Conservation (phyloP, 1,139 yeast genomes). For the Wickerhamomyces sp. region DNA sequence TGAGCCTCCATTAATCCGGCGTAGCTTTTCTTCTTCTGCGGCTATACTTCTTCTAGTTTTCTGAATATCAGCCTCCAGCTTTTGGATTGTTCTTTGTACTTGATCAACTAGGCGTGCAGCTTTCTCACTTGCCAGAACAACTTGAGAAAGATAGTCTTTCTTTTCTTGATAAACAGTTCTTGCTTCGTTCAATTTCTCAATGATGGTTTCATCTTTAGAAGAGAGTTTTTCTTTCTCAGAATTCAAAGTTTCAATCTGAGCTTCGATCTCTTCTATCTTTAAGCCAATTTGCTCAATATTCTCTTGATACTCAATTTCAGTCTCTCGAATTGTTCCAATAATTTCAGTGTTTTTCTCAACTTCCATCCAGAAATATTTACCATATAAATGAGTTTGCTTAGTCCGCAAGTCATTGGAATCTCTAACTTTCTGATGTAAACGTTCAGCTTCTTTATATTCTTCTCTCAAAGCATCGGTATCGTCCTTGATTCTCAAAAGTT, state of each 20-base stretch:
- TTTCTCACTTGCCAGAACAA: background rate
- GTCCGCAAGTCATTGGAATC: conserved; percentile 36
- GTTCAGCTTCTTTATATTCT: conserved; percentile 35
- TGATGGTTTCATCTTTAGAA: conserved; percentile 9
- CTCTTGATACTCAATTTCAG: conserved; percentile 23
- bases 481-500: conserved; percentile 35
- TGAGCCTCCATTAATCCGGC: conserved; percentile 39
- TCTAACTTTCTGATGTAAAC: conserved; percentile 29
- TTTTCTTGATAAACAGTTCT: too few species aligned
- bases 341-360: conserved; percentile 16
- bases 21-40: conserved; percentile 35
- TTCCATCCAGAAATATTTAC: conserved; percentile 66
- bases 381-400: conserved; percentile 44
- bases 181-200: too few species aligned
- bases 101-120: conserved; percentile 3
- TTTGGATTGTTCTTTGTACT: conserved; percentile 13
- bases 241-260: conserved; percentile 23
- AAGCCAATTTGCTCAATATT: conserved; percentile 25
- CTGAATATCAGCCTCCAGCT: conserved; percentile 26
- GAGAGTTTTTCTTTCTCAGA: conserved; percentile 21
- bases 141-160: too few species aligned
- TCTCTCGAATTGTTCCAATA: conserved; percentile 24
- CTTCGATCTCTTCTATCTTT: conserved; percentile 21
- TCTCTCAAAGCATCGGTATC: conserved; percentile 28
- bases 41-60: conserved; percentile 29